Evolutionary conservation across 345 rosid genomes (phyloP).

Genomic region (Melaleuca alternifolia): DNA sequence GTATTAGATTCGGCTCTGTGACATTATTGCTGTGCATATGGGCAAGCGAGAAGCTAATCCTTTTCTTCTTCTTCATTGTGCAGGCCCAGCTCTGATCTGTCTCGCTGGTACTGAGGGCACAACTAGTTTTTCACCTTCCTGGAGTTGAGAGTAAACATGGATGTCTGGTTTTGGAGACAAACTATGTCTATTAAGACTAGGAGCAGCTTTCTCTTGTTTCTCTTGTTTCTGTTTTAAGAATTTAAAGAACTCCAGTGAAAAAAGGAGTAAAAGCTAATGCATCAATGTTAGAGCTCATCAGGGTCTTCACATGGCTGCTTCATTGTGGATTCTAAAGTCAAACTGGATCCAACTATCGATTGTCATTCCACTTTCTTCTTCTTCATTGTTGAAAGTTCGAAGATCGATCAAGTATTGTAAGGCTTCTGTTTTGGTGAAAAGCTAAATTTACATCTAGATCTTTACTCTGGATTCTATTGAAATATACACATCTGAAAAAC

Average conservation of each 20-base stretch:
- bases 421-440: not conserved
- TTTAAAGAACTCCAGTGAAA: not conserved
- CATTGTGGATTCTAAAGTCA: not conserved
- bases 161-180: not conserved
- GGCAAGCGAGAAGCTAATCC: not conserved
- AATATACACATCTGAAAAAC: not conserved
- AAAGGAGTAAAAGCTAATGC: not conserved
- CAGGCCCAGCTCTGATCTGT: constrained; percentile 12
- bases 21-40: not conserved
- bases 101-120: not conserved
- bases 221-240: not conserved
- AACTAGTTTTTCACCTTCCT: not conserved
- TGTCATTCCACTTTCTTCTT: not conserved
- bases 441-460: not conserved
- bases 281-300: not conserved
- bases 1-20: not conserved
- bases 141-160: not conserved
- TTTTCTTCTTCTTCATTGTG: not conserved
- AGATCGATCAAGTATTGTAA: not conserved
- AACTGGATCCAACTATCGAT: not conserved
- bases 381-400: not conserved
- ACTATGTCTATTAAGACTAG: not conserved
- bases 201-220: not conserved
- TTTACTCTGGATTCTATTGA: not conserved
- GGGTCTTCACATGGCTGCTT: not conserved